Base-by-base conservation (phyloP, 2,329 filamentous ascomycete genomes). In the Fusarium musae region DNA sequence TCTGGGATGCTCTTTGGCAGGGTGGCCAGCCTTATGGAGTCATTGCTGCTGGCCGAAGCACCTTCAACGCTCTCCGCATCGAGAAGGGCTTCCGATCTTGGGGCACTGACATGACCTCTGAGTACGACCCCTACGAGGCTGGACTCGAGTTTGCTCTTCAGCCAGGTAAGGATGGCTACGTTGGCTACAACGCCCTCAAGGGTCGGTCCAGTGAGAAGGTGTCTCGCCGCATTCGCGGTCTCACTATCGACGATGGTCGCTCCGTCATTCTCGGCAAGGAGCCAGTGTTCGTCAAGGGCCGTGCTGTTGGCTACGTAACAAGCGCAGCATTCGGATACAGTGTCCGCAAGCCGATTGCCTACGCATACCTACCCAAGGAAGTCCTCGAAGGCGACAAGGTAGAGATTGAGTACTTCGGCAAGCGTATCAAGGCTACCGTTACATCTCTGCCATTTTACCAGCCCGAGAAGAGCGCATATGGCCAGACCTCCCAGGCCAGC, bases 241-340 rank as follows among this genome's bases (percentile, higher is more conserved):
- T 92, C 4, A 87, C 85, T 0, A 75, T 91, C 36, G 84, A 91
- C 44, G 88, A 92, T 66, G 86, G 87, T 0, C 79, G 77, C 9
- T 91, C 89, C 0, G 82, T 91, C 70, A 84, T 91, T 1, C 78
- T 92, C 2, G 89, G 89, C 10, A 91, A 91, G 75, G 90, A 92
- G 76, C 90, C 90, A 0, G 88, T 92, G 0, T 90, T 86, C 61
- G 71, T 83, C 19, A 77, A 85, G 5, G 85, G 84, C 13, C 79
- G 84, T 60, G 72, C 85, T 0, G 82, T 82, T 2, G 89, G 90
- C 0, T 92, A 92, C 69, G 83, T 92, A 32, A 91, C 89, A 4
- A 91, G 84, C 58, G 86, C 89, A 3, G 88, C 87, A 0, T 92
- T 91, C 74, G 90, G 87, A 0, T 91, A 89, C 74, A 89, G 87